Base-by-base conservation (phyloP, 2,329 filamentous ascomycete species). In the Xylariomycetidae sp. region DNA sequence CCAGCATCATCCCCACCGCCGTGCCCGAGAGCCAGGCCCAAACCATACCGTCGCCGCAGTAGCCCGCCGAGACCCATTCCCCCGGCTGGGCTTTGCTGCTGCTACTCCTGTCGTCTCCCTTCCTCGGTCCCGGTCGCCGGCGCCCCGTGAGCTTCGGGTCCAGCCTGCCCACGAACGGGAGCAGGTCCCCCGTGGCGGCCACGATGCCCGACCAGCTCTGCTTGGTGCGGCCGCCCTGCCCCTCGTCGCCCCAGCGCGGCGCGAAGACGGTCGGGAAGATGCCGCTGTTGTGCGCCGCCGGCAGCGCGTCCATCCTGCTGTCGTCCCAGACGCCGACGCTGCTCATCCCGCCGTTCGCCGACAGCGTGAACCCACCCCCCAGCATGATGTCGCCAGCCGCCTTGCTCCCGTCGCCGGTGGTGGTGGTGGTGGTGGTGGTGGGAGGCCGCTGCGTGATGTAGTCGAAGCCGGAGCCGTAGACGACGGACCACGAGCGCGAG, bases 1-100 rank as follows among this genome's bases (percentile, higher is more conserved):
- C 43, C 7, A 74, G 49, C 66, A 71, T 70, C 3, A 66, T 41
- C 1, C 57, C 70, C 32, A 70, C 26, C 1, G 69, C 70, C 9
- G 59, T 62, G 1, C 70, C 71, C 27, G 62, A 69, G 11, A 72
- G 58, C 70, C 70, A 75, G 3, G 69, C 64, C 58, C 64, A 70
- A 3, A 67, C 66, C 69, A 75, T 74, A 4, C 72, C 72, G 27
- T 74, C 66, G 11, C 70, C 70, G 27, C 56, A 63, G 45, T 67
- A 75, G 1, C 69, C 72, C 1, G 66, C 70, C 2, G 66, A 58
- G n/a, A 74, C 58, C 69, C 69, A 76, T 46, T 75, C 69, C 2
- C 64, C 64, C 0, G 52, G 41, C 12, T 33, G 8, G 9, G 37
- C 36, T 8, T n/a, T 23, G 14, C 28, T 15, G 30, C 33, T 28